phyloP scores from a whole-genome alignment of 1,284 basidiomycete genomes.

The Exobasidium rhododendri region DNA sequence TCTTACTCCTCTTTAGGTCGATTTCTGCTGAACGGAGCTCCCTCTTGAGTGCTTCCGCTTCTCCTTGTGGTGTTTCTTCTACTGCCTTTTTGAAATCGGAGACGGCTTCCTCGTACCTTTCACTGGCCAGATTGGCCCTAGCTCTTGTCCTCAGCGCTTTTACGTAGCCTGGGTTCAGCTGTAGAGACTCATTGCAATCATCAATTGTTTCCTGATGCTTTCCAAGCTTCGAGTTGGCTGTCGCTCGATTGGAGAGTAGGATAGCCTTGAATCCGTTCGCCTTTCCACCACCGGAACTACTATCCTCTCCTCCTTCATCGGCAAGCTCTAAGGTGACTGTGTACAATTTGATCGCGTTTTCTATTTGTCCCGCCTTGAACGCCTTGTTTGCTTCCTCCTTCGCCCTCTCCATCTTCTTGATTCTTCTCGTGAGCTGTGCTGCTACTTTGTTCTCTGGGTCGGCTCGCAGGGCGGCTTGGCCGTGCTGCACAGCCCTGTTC shows the following conservation, averaged over 20 bases:
- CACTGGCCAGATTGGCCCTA: slow-evolving; percentile 70
- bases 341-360: slow-evolving; percentile 62
- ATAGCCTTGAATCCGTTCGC: slow-evolving; percentile 60
- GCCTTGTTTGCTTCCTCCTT: slow-evolving; percentile 79
- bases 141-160: slow-evolving; percentile 83
- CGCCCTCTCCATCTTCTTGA: slow-evolving; percentile 72
- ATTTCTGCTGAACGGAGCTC: slow-evolving; percentile 59
- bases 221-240: slow-evolving; percentile 69
- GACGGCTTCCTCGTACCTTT: slow-evolving; percentile 70
- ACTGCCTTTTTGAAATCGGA: slow-evolving; percentile 74
- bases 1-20: slow-evolving; percentile 49
- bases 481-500: slow-evolving; percentile 68
- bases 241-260: slow-evolving; percentile 77
- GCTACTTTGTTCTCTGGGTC: slow-evolving; percentile 76
- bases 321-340: slow-evolving; percentile 37
- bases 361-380: slow-evolving; percentile 67
- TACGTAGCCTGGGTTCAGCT: slow-evolving; percentile 67
- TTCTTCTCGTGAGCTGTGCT: slow-evolving; percentile 68
- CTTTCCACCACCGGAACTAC: slow-evolving; percentile 17
- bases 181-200: slow-evolving; percentile 69
- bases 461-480: slow-evolving; percentile 68
- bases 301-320: slow-evolving; percentile 31
- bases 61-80: slow-evolving; percentile 59
- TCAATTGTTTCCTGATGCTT: slow-evolving; percentile 67
- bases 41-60: slow-evolving; percentile 58